Evolutionary conservation across 176 grass and related monocot genomes (phyloP), one percentile per base, ranked within the genome.

Genomic region (Metroxylon sagu): DNA sequence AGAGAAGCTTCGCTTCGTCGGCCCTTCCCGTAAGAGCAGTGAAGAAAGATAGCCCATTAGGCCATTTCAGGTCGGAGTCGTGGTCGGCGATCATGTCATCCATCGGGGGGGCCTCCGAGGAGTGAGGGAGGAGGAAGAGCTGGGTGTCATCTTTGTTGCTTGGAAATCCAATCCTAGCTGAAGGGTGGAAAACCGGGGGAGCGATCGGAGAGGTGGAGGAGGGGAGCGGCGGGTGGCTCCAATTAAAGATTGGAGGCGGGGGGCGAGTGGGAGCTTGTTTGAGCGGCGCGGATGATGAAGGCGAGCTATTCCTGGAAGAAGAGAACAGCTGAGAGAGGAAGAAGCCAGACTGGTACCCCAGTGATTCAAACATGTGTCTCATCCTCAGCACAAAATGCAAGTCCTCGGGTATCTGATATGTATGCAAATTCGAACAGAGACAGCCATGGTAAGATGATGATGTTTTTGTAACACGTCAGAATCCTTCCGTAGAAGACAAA

Each of bases 261-360:
- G 73, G 76, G 0, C 84, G 79, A 14, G 73, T 48, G 18, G 76
- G 59, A 15, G 39, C 68, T 59, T 92, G 93, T 63, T 92, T 98
- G 56, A 98, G 57, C 16, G 81, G 66, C 27, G 81, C 72, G 2
- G 93, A 59, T 6, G 93, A 76, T 16, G 81, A 17, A 3, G 88
- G 76, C 6, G 88, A 80, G 60, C 75, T 50, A 59, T 78, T 76
- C 26, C 88, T 79, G 31, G 79, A 73, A 14, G 87, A 92, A 57
- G 93, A 98, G 81, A 92, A 92, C 30, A 98, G 88, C 78, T 98
- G 93, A 27, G 93, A 98, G 19, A 98, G 88, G 79, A 92, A 92
- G 87, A 98, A 89, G 31, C 93, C 93, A 6, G 93, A 98, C 61
- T 98, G 93, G 76, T 98, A 92, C 5, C 88, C 93, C 18, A 98